A percentile compares a stretch with the other conserved stretches of the same genome.
phyloP scores from a whole-genome alignment of 2,329 filamentous ascomycete species.

The Alternaria hordeiaustralica region DNA sequence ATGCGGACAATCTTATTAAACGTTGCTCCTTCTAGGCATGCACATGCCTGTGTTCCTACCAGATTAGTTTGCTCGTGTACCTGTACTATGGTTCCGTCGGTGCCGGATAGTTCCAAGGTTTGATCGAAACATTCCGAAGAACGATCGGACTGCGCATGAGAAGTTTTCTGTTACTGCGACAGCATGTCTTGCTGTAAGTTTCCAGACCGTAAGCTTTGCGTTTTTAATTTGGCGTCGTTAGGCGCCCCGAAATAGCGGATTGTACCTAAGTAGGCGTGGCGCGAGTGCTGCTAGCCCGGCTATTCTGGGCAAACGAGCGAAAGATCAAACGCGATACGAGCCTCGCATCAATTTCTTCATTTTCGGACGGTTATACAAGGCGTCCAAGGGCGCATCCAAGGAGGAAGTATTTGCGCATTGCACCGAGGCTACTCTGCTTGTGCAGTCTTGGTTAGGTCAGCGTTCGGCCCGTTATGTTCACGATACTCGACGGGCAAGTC shows the following conservation, averaged over 20 bases:
- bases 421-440: not conserved
- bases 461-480: not conserved
- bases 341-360: not conserved
- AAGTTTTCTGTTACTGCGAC: not conserved
- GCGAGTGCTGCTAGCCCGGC: not conserved
- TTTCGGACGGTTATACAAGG: not conserved
- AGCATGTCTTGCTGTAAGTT: not conserved
- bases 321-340: not conserved
- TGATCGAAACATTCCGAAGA: not conserved
- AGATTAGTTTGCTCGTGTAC: not conserved
- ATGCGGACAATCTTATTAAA: not conserved
- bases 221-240: not conserved
- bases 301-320: not conserved
- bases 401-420: not conserved
- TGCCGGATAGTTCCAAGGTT: not conserved
- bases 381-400: not conserved
- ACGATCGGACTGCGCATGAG: not conserved
- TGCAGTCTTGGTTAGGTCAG: not conserved
- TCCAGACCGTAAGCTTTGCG: not conserved
- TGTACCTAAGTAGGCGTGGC: not conserved
- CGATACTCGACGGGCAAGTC: not conserved
- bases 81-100: not conserved
- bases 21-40: not conserved
- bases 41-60: not conserved
- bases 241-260: not conserved